These are phyloP conservation scores for Bipolaris sorokiniana DNA, from an alignment of 2,329 filamentous ascomycete genomes.

Conservation along the genomic window DNA sequence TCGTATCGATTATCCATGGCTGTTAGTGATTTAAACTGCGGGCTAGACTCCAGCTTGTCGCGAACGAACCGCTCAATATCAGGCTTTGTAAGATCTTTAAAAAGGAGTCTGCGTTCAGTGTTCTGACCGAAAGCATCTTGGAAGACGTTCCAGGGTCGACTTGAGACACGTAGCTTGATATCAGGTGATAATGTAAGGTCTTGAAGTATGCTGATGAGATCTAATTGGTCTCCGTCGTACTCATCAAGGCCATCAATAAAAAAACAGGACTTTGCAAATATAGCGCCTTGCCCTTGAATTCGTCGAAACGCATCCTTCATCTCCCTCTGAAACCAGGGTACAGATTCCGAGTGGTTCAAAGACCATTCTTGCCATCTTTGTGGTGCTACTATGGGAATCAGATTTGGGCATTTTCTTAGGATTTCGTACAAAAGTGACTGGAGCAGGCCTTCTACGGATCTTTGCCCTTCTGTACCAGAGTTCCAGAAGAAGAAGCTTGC, in stretches of 20 bases:
- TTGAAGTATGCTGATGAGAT: not conserved
- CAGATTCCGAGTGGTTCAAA: not conserved
- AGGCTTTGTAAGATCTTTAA: not conserved
- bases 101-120: not conserved
- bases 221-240: not conserved
- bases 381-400: not conserved
- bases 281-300: not conserved
- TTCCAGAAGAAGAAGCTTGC: constrained; percentile 7
- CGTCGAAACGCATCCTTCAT: not conserved
- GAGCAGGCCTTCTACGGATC: constrained; percentile 1
- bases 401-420: not conserved
- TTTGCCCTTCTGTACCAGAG: not conserved
- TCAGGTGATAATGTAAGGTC: not conserved
- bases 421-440: constrained; percentile 2
- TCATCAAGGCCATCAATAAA: not conserved
- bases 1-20: not conserved
- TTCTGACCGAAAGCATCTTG: not conserved
- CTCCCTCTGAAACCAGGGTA: not conserved
- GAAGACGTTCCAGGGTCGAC: not conserved
- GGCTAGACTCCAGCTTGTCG: not conserved
- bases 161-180: not conserved
- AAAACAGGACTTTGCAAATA: not conserved
- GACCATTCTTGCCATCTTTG: not conserved
- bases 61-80: not conserved
- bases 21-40: not conserved